Conservation (phyloP, 192 early-diverging fungal genomes). For the Umbelopsis isabellina region DNA sequence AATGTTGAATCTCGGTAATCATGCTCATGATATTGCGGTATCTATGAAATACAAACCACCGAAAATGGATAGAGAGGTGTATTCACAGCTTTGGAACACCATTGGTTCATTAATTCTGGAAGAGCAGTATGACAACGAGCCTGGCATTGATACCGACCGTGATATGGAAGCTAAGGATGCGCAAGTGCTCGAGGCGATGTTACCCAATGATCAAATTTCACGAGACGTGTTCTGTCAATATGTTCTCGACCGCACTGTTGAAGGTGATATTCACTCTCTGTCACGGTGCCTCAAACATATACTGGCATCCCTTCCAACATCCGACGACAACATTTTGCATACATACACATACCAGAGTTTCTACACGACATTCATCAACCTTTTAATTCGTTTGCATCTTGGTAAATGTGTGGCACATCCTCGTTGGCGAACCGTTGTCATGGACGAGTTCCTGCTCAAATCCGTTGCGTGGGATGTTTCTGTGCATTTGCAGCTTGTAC, state of each 20-base stretch:
- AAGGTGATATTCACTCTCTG: constrained; percentile 44
- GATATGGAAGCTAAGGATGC: constrained; percentile 38
- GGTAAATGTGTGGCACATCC: constrained; percentile 38
- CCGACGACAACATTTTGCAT: constrained; percentile 40
- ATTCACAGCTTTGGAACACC: constrained; percentile 43
- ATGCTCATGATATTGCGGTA: constrained; percentile 49
- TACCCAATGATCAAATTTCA: constrained; percentile 49
- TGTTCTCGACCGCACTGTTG: constrained; percentile 40
- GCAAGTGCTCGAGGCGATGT: constrained; percentile 28
- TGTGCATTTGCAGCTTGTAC: constrained; percentile 42
- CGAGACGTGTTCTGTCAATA: constrained; percentile 58
- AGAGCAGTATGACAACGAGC: constrained; percentile 26
- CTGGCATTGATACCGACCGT: constrained; percentile 32
- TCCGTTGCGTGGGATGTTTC: constrained; percentile 37
- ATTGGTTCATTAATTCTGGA: constrained; percentile 30
- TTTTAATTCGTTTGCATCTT: constrained; percentile 43
- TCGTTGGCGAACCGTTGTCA: constrained; percentile 42
- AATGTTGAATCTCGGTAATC: constrained; percentile 56
- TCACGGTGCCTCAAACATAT: constrained; percentile 42
- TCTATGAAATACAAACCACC: constrained; percentile 48
- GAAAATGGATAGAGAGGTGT: constrained; percentile 52
- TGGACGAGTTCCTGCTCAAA: constrained; percentile 50
- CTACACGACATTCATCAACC: constrained; percentile 42
- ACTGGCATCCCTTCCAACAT: constrained; percentile 35
- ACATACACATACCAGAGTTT: constrained; percentile 52